A percentile compares a stretch with the other conserved stretches of the same genome.
These are phyloP conservation scores for Tilletia walkeri DNA, from an alignment of 1,284 basidiomycete species.

Conservation along the genomic window DNA sequence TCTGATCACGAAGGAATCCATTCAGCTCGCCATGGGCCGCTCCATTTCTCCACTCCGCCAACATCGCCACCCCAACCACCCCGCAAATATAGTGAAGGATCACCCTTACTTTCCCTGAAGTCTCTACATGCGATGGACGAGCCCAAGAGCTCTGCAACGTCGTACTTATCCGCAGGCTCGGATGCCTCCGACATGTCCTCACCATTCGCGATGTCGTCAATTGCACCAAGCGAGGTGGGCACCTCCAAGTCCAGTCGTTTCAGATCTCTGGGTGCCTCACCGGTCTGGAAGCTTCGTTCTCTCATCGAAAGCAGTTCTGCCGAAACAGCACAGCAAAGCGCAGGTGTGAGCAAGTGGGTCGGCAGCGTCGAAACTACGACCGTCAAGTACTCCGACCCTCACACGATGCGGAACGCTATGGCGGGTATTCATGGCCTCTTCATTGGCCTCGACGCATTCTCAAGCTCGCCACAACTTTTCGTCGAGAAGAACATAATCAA, in stretches of 20 bases:
- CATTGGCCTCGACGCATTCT: conserved; percentile 5
- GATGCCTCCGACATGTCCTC: too few relatives aligned
- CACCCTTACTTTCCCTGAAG: too few relatives aligned
- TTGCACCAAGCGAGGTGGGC: too few relatives aligned
- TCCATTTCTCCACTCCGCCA: too few relatives aligned
- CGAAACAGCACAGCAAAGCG: background rate
- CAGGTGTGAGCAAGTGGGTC: background rate
- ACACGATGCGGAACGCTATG: background rate
- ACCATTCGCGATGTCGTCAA: too few relatives aligned
- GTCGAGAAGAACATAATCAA: background rate
- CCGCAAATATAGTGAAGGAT: too few relatives aligned
- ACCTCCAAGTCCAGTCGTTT: background rate
- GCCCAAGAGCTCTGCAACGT: too few relatives aligned
- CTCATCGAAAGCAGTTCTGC: background rate
- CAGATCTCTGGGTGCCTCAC: background rate
- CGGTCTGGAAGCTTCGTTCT: background rate
- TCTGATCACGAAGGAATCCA: too few relatives aligned
- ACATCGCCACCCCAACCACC: too few relatives aligned
- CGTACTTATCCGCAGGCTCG: too few relatives aligned
- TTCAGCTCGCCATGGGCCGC: too few relatives aligned
- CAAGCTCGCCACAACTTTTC: background rate
- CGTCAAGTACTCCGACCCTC: conserved; percentile 5
- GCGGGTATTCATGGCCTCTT: background rate
- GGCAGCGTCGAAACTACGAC: background rate
- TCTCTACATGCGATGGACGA: too few relatives aligned